A percentile compares a stretch with the other conserved stretches of the same genome.
phyloP scores from a whole-genome alignment of 306 rosid genomes.

The Fragaria nilgerrensis region DNA sequence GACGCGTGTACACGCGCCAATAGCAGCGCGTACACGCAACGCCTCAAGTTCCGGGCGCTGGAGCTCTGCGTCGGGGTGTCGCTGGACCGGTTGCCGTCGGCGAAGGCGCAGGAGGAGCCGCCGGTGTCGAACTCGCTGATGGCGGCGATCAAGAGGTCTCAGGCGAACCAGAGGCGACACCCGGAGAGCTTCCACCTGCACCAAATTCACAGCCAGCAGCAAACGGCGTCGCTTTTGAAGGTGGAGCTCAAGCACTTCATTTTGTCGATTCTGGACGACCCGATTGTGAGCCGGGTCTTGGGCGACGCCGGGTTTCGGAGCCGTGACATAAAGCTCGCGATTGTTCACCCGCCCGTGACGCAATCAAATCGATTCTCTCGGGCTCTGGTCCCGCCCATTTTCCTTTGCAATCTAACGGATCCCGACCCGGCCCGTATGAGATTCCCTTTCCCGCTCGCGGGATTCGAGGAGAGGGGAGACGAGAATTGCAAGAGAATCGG shows the following conservation, averaged over 20 bases:
- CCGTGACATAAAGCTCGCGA: conserved; percentile 68
- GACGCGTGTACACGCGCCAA: conserved; percentile 78
- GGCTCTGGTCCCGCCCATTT: conserved; percentile 57
- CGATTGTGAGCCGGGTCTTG: conserved; percentile 84
- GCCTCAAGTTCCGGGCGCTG: conserved; percentile 77
- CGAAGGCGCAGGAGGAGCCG: conserved; percentile 55
- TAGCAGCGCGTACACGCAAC: conserved; percentile 60
- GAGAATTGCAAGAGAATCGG: conserved; percentile 61
- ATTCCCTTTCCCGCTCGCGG: conserved; percentile 41
- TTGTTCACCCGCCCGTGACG: conserved; percentile 61
- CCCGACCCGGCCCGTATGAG: conserved; percentile 41
- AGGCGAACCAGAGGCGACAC: conserved; percentile 88
- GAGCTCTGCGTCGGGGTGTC: conserved; percentile 91
- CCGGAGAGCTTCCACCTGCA: conserved; percentile 80
- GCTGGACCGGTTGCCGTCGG: conserved; percentile 70
- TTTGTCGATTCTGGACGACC: conserved; percentile 90
- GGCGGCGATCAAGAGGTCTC: conserved; percentile 95
- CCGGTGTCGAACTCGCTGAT: conserved; percentile 88
- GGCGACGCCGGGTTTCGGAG: conserved; percentile 85
- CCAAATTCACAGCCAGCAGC: conserved; percentile 64
- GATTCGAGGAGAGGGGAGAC: conserved; percentile 39
- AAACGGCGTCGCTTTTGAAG: conserved; percentile 59
- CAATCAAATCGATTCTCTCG: conserved; percentile 38
- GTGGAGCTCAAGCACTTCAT: conserved; percentile 86
- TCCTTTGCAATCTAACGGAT: conserved; percentile 54